Percentiles rank a stretch among this genome's conserved stretches.
These are phyloP conservation scores for Penicillium canescens DNA, from an alignment of 495 filamentous ascomycete genomes.

Conservation along the genomic window DNA sequence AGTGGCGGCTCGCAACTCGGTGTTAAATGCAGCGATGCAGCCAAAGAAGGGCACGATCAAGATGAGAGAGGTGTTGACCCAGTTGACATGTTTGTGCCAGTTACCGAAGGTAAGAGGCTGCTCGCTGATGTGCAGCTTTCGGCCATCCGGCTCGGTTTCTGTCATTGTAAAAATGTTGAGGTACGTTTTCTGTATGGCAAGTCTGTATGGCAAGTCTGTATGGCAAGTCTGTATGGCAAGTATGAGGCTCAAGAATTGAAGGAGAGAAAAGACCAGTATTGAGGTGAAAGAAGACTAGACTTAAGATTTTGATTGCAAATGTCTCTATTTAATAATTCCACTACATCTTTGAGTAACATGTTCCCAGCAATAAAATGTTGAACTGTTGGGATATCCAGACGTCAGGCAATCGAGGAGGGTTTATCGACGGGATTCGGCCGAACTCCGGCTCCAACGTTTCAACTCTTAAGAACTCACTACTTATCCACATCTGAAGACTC, in stretches of 20 bases:
- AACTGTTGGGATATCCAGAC: conserved; percentile 3
- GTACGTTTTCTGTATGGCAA: too few species aligned
- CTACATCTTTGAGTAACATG: not conserved
- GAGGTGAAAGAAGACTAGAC: too few species aligned
- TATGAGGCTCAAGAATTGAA: not conserved
- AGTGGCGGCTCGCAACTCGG: conserved; percentile 65
- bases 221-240: too few species aligned
- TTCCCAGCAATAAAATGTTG: conserved; percentile 8
- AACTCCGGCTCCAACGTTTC: not conserved
- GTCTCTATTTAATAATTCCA: too few species aligned
- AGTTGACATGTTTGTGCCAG: conserved; percentile 92
- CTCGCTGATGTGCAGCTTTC: conserved; percentile 45
- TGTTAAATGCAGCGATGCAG: conserved; percentile 69
- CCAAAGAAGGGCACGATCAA: conserved; percentile 75
- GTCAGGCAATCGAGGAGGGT: not conserved
- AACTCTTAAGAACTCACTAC: too few species aligned
- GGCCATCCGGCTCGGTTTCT: not conserved
- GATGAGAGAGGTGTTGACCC: conserved; percentile 81
- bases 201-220: too few species aligned
- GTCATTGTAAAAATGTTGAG: conserved; percentile 4
- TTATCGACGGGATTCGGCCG: not conserved
- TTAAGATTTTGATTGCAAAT: too few species aligned
- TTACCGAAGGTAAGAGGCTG: conserved; percentile 72
- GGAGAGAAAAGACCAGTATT: not conserved
- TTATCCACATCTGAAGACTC: too few species aligned